Conservation (phyloP, 23 red algal genomes). For the Agarophyton chilense region DNA sequence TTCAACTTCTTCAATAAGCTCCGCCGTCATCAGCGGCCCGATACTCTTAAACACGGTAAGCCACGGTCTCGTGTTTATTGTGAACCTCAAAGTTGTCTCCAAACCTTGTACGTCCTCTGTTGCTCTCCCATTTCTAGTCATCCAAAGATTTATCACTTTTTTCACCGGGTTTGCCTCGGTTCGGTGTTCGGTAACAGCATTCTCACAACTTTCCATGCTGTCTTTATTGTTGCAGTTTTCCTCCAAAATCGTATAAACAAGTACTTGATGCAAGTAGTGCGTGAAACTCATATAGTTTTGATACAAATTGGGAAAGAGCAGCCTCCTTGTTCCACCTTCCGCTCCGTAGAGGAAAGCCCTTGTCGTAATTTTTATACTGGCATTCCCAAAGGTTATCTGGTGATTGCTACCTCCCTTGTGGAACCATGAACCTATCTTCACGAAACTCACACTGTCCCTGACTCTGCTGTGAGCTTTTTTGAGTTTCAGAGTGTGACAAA, state of each 20-base stretch:
- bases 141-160: not conserved
- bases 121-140: not conserved
- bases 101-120: not conserved
- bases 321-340: not conserved
- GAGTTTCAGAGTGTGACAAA: not conserved
- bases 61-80: not conserved
- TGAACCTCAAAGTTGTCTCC: not conserved
- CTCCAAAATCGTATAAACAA: not conserved
- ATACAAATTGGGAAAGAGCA: not conserved
- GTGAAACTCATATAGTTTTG: not conserved
- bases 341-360: not conserved
- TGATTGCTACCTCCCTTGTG: slow-evolving; percentile 44
- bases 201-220: not conserved
- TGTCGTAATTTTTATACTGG: slow-evolving; percentile 12
- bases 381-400: slow-evolving; percentile 11
- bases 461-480: not conserved
- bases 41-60: slow-evolving; percentile 1
- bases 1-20: slow-evolving; percentile 1
- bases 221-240: not conserved
- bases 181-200: not conserved
- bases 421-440: slow-evolving; percentile 36
- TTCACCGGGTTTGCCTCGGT: not conserved
- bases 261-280: slow-evolving; percentile 3
- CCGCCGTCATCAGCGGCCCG: not conserved
- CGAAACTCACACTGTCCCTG: not conserved